These are phyloP conservation scores for Begonia peltatifolia DNA, from an alignment of 306 rosid species.

Conservation along the genomic window DNA sequence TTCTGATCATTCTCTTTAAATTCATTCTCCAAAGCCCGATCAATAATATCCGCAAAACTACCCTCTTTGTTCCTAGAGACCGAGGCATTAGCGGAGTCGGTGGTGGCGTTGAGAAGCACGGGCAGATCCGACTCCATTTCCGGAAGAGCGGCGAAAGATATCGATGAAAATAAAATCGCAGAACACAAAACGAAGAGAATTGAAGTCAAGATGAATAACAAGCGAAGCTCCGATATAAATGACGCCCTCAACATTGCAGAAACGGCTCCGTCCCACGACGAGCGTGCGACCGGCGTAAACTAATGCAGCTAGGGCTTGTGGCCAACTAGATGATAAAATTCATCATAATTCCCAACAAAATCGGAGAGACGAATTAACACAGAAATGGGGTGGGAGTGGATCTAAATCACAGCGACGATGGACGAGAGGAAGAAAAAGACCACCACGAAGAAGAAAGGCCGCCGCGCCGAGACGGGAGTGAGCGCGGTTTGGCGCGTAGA, in stretches of 20 bases:
- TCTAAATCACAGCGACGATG: slow-evolving; percentile 16
- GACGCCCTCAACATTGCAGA: slow-evolving; percentile 28
- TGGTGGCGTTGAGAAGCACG: slow-evolving; percentile 32
- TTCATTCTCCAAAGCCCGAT: slow-evolving; percentile 88
- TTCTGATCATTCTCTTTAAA: slow-evolving; percentile 84
- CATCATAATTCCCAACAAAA: background rate
- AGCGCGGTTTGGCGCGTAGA: background rate
- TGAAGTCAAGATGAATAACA: slow-evolving; percentile 9
- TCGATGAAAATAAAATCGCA: slow-evolving; percentile 22
- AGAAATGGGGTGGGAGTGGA: slow-evolving; percentile 6
- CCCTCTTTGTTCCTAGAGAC: slow-evolving; percentile 51
- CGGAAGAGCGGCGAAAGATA: slow-evolving; percentile 13
- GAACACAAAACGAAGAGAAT: slow-evolving; percentile 19
- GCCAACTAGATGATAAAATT: background rate
- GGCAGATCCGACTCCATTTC: slow-evolving; percentile 40
- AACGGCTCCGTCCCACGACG: slow-evolving; percentile 2
- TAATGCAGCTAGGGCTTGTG: background rate
- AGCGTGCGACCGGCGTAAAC: slow-evolving; percentile 9
- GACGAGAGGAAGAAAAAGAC: background rate
- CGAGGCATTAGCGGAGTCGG: slow-evolving; percentile 43
- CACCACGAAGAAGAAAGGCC: background rate
- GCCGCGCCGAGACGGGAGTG: background rate
- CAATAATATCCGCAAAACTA: slow-evolving; percentile 88
- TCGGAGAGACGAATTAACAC: slow-evolving; percentile 5
- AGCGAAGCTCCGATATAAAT: background rate